phyloP scores from a whole-genome alignment of 1,284 basidiomycete species.

The Melampsora larici-populina region DNA sequence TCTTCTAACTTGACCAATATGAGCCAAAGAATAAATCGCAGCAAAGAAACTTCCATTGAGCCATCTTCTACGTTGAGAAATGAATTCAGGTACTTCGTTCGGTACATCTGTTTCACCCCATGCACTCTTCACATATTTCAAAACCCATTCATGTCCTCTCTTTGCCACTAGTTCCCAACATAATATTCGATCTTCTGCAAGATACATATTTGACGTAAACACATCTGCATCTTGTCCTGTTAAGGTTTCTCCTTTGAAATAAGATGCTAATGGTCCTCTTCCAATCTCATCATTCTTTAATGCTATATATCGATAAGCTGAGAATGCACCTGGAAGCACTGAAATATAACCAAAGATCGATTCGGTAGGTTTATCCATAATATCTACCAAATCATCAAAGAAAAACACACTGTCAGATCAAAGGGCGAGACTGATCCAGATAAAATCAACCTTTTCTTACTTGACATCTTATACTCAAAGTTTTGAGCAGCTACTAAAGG shows the following conservation, averaged over 20 bases:
- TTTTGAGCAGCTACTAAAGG: slow-evolving; percentile 79
- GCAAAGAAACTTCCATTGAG: slow-evolving; percentile 96
- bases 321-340: slow-evolving; percentile 93
- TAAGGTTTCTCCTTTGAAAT: slow-evolving; percentile 77
- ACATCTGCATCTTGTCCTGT: slow-evolving; percentile 85
- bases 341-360: slow-evolving; percentile 87
- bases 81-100: slow-evolving; percentile 64
- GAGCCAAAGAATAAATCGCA: slow-evolving; percentile 85
- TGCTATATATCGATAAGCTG: slow-evolving; percentile 85
- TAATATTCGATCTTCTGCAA: slow-evolving; percentile 89
- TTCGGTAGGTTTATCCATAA: slow-evolving; percentile 85
- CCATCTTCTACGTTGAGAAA: slow-evolving; percentile 92
- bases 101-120: slow-evolving; percentile 95
- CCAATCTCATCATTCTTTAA: slow-evolving; percentile 87
- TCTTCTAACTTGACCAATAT: slow-evolving; percentile 85
- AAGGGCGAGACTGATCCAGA: slow-evolving; percentile 59
- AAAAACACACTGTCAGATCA: slow-evolving; percentile 49
- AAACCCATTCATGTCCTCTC: slow-evolving; percentile 56
- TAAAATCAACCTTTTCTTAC: background rate
- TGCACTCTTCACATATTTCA: slow-evolving; percentile 44
- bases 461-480: slow-evolving; percentile 98
- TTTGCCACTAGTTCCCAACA: slow-evolving; percentile 97
- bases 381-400: slow-evolving; percentile 56
- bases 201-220: slow-evolving; percentile 58
- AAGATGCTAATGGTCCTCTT: slow-evolving; percentile 98